phyloP scores from a whole-genome alignment of 176 grass and related monocot genomes.

The Areca catechu region DNA sequence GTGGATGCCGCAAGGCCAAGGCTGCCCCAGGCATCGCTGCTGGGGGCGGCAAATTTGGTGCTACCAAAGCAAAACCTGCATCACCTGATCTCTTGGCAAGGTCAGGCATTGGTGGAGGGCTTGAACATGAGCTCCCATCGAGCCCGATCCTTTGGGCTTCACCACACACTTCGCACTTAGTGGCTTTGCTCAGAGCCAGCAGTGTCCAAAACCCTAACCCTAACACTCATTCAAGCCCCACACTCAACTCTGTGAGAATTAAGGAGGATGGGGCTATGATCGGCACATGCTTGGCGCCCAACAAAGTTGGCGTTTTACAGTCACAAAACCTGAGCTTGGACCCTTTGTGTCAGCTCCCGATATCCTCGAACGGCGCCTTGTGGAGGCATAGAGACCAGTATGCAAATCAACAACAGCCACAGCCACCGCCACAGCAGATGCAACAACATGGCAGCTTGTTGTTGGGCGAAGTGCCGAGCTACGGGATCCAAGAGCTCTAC shows the following conservation, averaged over 20 bases:
- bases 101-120: background rate
- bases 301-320: background rate
- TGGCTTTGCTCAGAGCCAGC: slow-evolving; percentile 1
- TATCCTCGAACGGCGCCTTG: background rate
- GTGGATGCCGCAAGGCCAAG: slow-evolving; percentile 55
- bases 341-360: slow-evolving; percentile 1
- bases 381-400: slow-evolving; percentile 1
- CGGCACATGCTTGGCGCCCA: background rate
- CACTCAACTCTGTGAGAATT: background rate
- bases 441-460: background rate
- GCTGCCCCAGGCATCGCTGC: slow-evolving; percentile 4
- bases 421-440: background rate
- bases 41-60: background rate
- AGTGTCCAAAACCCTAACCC: slow-evolving; percentile 1
- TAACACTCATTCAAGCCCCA: background rate
- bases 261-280: slow-evolving; percentile 3
- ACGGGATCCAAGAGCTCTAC: background rate
- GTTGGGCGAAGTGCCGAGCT: background rate
- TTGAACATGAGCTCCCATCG: background rate
- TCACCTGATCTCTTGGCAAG: background rate
- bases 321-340: background rate
- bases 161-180: slow-evolving; percentile 7
- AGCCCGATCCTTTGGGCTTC: slow-evolving; percentile 12
- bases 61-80: slow-evolving; percentile 7
- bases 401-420: background rate